Percentiles rank a stretch among this genome's conserved stretches.
phyloP scores from a whole-genome alignment of 768 basidiomycete species.

The Tylopilus rubrobrunneus region DNA sequence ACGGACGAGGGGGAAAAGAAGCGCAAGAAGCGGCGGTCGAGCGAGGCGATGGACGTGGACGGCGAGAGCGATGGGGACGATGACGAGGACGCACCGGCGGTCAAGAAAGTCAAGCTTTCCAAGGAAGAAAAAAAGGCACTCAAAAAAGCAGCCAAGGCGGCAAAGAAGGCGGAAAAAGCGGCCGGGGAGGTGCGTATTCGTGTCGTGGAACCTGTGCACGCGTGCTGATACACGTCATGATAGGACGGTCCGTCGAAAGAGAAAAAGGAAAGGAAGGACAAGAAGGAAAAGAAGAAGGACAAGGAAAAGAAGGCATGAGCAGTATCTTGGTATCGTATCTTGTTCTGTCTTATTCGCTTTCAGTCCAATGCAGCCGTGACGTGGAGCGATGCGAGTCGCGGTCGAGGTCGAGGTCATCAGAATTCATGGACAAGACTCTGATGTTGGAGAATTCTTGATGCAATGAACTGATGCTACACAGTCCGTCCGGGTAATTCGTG shows the following conservation, averaged over 20 bases:
- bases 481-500: too few relatives aligned
- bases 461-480: too few relatives aligned
- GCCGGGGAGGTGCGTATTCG: slow-evolving; percentile 29
- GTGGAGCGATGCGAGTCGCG: too few relatives aligned
- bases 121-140: slow-evolving; percentile 86
- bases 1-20: slow-evolving; percentile 31
- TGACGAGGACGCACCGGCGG: slow-evolving; percentile 44
- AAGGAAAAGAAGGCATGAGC: slow-evolving; percentile 50
- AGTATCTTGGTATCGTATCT: not conserved
- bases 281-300: slow-evolving; percentile 20
- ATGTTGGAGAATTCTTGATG: too few relatives aligned
- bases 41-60: slow-evolving; percentile 64
- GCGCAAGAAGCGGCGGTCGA: slow-evolving; percentile 62
- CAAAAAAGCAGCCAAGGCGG: slow-evolving; percentile 72
- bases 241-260: slow-evolving; percentile 35
- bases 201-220: not conserved
- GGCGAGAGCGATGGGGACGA: slow-evolving; percentile 38
- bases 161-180: slow-evolving; percentile 46
- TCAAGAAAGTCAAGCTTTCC: slow-evolving; percentile 72
- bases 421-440: too few relatives aligned
- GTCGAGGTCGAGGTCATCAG: too few relatives aligned
- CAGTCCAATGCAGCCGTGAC: not conserved
- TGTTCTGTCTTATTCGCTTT: not conserved
- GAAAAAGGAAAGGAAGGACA: slow-evolving; percentile 39
- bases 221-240: not conserved